Percentiles rank a stretch among this genome's conserved stretches.
Conservation (phyloP, 2,329 filamentous ascomycete species). For the Zelopaecilomyces penicillatus region DNA sequence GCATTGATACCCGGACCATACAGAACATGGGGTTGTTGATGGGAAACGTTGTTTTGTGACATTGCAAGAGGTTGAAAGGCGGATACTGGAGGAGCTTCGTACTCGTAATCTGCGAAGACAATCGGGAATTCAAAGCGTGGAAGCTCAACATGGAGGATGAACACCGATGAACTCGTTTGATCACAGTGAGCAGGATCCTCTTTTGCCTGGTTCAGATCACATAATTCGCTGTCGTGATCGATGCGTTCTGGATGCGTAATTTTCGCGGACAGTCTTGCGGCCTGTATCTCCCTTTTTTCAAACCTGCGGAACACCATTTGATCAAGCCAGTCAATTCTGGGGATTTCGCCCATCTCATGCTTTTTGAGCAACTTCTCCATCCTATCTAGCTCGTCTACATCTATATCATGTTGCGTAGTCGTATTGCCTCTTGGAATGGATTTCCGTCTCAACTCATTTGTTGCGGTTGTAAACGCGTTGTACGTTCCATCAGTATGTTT, state of each 20-base stretch:
- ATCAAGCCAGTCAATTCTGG: slow-evolving; percentile 89
- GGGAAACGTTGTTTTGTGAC: slow-evolving; percentile 61
- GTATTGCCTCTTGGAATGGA: slow-evolving; percentile 42
- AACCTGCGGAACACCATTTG: slow-evolving; percentile 86
- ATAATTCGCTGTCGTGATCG: slow-evolving; percentile 19
- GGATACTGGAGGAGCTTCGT: slow-evolving; percentile 75
- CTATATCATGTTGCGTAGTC: slow-evolving; percentile 51
- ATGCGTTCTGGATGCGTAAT: slow-evolving; percentile 41
- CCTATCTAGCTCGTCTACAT: slow-evolving; percentile 77
- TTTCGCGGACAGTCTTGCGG: slow-evolving; percentile 56
- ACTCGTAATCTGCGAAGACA: slow-evolving; percentile 91
- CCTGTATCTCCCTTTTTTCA: slow-evolving; percentile 64
- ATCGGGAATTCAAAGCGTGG: slow-evolving; percentile 93
- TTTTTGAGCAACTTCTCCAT: slow-evolving; percentile 90
- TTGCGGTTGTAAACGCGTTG: slow-evolving; percentile 65
- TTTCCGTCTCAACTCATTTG: slow-evolving; percentile 48
- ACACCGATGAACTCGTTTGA: slow-evolving; percentile 45
- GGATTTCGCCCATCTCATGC: slow-evolving; percentile 95
- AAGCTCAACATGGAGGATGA: slow-evolving; percentile 82
- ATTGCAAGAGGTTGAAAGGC: slow-evolving; percentile 51
- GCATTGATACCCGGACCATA: slow-evolving; percentile 84
- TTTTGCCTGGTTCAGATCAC: slow-evolving; percentile 17
- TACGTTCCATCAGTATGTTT: slow-evolving; percentile 79
- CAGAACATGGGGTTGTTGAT: slow-evolving; percentile 79
- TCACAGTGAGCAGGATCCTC: slow-evolving; percentile 34